Base-by-base conservation (phyloP, 1,139 yeast species). In the Pichia sp. region DNA sequence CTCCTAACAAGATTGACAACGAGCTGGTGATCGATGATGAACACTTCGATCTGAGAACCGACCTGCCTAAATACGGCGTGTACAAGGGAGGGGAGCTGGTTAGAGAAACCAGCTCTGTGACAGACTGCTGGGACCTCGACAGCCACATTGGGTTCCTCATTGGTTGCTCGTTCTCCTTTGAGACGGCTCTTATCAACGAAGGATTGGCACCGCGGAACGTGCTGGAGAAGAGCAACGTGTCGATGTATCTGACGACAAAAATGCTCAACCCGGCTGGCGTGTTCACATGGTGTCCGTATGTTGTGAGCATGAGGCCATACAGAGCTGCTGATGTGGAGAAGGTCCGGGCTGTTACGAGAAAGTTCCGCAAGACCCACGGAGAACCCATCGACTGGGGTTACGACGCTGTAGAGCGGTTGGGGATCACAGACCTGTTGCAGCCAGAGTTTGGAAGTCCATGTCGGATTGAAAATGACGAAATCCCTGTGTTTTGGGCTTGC, bases 351-450 rank as follows among this genome's bases (percentile, higher is more conserved):
- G 10, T 51, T 8, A 51, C 54, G 10, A 47, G 51, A 42, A 16
- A 26, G 10, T 51, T 51, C 19, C 43, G 11, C n/a, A 32, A 29
- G 31, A 51, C 51, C 8, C 51, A 51, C 41, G 54, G 51, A 4
- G 54, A 51, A 16, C 54, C 54, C 13, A 51, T 51, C 19, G 54
- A 51, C 42, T 51, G 54, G 51, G 54, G 51, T 4, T 47, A 26
- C 38, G 51, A 51, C 19, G 51, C 54, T 13, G 23, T 51, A 29
- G 40, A 34, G 11, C 44, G 54, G 11, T 36, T 51, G 13, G 54
- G 54, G 3, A 47, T 51, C 19, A n/a, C 13, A 2, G 41, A 47
- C n/a, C 30, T 51, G 8, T 32, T 15, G 2, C 4, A n/a, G 19
- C 54, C 54, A 2, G 54, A 51, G 36, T 51, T 26, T 38, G 54